Evolutionary conservation across 441 rosid species (phyloP).

Genomic region (Lepidium campestre): DNA sequence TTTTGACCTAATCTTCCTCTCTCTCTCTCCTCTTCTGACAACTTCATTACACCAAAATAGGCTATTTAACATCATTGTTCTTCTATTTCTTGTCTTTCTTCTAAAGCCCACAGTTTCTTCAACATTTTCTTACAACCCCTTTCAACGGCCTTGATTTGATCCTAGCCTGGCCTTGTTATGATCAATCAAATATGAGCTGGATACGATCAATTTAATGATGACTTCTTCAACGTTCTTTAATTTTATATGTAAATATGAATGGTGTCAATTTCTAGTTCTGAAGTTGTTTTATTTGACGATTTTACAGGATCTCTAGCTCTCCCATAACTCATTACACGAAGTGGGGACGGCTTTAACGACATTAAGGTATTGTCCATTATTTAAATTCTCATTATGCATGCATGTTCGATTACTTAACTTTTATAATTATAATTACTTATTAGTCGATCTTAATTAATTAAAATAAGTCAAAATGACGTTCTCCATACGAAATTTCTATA

Average conservation of each 20-base stretch:
- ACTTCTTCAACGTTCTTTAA: slow-evolving; percentile 1
- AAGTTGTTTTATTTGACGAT: slow-evolving; percentile 18
- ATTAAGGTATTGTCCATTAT: slow-evolving; percentile 25
- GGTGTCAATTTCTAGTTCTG: slow-evolving; percentile 10
- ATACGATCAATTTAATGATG: slow-evolving; percentile 5
- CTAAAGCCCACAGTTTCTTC: slow-evolving; percentile 15
- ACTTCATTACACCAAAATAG: slow-evolving; percentile 28
- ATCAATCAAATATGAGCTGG: slow-evolving; percentile 7
- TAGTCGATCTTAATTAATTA: not conserved
- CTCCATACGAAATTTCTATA: slow-evolving; percentile 9
- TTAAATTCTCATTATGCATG: slow-evolving; percentile 1
- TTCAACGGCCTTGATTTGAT: slow-evolving; percentile 22
- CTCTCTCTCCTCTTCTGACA: slow-evolving; percentile 23
- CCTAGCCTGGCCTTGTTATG: not conserved
- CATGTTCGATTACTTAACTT: too few relatives aligned
- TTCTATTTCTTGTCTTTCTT: slow-evolving; percentile 26
- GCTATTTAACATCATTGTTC: slow-evolving; percentile 17
- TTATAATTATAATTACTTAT: too few relatives aligned
- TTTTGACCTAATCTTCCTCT: slow-evolving; percentile 9
- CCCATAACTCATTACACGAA: slow-evolving; percentile 29
- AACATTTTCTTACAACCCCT: not conserved
- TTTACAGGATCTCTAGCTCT: slow-evolving; percentile 7
- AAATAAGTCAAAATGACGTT: slow-evolving; percentile 2
- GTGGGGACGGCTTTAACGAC: slow-evolving; percentile 29
- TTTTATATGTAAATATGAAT: not conserved